Evolutionary conservation across 345 rosid genomes (phyloP), one percentile per base, ranked within the genome.

Genomic region (Brassica cretica): DNA sequence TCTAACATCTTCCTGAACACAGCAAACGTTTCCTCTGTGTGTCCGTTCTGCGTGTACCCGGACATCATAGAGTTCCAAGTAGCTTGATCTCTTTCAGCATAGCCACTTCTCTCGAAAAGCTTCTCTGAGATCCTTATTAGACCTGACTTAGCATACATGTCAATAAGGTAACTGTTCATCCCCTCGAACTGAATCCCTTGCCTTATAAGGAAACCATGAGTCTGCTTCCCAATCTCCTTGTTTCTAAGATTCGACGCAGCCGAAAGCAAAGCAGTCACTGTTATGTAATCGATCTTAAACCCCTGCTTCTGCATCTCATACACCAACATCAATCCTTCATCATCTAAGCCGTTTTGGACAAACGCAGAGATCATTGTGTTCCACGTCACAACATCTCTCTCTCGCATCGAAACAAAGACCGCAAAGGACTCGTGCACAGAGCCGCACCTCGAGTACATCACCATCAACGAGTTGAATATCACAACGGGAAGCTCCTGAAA

Each of bases 11-110:
- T 76, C 64, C 78, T 82, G 44, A 90, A 83, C 35, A 84, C 83
- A 68, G 33, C 62, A 70, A 91, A 86, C 12, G 90, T 88, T 73
- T 91, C 92, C 66, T 85, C 88, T 39, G 77, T 66, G 76, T 84
- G 80, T 63, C 87, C 92, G 72, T 90, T 88, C 76, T 90, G 97
- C 0, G 91, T 84, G 81, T 85, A 92, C 44, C 98, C 98, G 62
- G 93, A 85, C 79, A 94, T 81, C 92, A 91, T 89, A 51, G 97
- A 85, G 78, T 94, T 94, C 97, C 96, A 94, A 19, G 90, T 90
- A 75, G 96, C 94, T 71, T 86, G 94, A 85, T 93, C 97, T 80
- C 82, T 78, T 70, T 78, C 83, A 18, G 30, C 70, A 51, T 66
- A 29, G 66, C 49, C 58, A 39, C 77, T 76, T 53, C 71, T 80